Evolutionary conservation across 2,329 filamentous ascomycete species (phyloP).

Genomic region (Pestalotiopsis sp.): DNA sequence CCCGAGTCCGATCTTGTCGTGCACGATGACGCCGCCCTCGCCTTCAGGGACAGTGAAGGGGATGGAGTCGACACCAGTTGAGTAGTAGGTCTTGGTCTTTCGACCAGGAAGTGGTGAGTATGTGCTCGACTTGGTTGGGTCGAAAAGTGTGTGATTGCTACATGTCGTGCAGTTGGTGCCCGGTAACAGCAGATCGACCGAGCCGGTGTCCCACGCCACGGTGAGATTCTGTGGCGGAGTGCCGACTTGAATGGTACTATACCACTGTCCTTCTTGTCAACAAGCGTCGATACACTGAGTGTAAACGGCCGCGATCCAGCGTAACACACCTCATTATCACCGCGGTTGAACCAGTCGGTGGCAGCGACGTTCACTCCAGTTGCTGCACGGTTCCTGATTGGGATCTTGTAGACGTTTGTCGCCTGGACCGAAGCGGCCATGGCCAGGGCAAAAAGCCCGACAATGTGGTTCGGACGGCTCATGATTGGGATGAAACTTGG

Average conservation of each 20-base stretch:
- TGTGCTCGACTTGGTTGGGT: constrained; percentile 28
- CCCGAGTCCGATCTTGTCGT: constrained; percentile 30
- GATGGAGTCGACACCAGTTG: constrained; percentile 29
- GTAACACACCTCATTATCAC: background rate
- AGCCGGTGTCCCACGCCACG: constrained; percentile 34
- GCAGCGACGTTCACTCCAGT: background rate
- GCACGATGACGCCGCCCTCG: constrained; percentile 26
- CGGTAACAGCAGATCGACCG: constrained; percentile 28
- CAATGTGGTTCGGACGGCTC: background rate
- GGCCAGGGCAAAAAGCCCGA: background rate
- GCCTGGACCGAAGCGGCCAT: background rate
- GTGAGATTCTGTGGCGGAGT: constrained; percentile 28
- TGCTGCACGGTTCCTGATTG: background rate
- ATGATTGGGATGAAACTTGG: background rate
- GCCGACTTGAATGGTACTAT: constrained; percentile 14
- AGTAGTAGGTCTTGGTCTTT: constrained; percentile 19
- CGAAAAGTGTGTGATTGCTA: constrained; percentile 24
- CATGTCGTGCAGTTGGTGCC: constrained; percentile 30
- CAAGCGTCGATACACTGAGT: background rate
- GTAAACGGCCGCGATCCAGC: background rate
- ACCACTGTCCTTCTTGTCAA: constrained; percentile 12
- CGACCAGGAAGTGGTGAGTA: constrained; percentile 25
- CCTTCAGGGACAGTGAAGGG: constrained; percentile 23
- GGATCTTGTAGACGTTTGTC: constrained; percentile 1
- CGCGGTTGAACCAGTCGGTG: constrained; percentile 5